Evolutionary conservation across 148 eudicot species (phyloP).

Genomic region (Fallopia convolvulus): DNA sequence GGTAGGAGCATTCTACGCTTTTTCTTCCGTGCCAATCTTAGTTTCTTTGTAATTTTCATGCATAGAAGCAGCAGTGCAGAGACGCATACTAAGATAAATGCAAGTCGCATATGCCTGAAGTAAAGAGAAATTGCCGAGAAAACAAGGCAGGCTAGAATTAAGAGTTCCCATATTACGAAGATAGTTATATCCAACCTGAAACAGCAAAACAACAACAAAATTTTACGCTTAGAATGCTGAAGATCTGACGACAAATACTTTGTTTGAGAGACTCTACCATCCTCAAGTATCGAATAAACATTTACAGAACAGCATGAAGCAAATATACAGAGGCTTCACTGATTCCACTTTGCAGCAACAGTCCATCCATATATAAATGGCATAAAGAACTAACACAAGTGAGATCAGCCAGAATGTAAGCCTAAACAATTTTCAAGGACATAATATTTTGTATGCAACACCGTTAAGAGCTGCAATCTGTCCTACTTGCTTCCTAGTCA

Average conservation of each 20-base stretch:
- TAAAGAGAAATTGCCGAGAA: conserved; percentile 87
- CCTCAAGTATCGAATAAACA: not conserved
- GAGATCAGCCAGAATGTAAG: not conserved
- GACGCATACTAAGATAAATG: conserved; percentile 57
- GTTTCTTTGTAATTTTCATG: conserved; percentile 92
- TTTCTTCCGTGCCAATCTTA: conserved; percentile 82
- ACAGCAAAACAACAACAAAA: conserved; percentile 13
- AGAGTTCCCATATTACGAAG: conserved; percentile 91
- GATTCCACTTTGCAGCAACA: not conserved
- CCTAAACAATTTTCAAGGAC: not conserved
- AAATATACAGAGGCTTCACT: not conserved
- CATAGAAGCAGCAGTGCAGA: conserved; percentile 62
- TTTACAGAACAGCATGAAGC: not conserved
- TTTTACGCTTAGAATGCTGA: not conserved
- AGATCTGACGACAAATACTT: not conserved
- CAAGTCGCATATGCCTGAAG: conserved; percentile 73
- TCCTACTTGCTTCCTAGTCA: not conserved
- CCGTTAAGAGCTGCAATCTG: not conserved
- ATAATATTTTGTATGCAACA: not conserved
- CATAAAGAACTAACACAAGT: not conserved
- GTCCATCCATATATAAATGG: not conserved
- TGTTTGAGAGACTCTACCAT: not conserved
- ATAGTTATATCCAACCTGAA: conserved; percentile 89
- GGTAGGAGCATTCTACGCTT: conserved; percentile 99
- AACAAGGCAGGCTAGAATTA: conserved; percentile 73